Conservation (phyloP, 169 alveolate species). For the Plasmodium yoelii region DNA sequence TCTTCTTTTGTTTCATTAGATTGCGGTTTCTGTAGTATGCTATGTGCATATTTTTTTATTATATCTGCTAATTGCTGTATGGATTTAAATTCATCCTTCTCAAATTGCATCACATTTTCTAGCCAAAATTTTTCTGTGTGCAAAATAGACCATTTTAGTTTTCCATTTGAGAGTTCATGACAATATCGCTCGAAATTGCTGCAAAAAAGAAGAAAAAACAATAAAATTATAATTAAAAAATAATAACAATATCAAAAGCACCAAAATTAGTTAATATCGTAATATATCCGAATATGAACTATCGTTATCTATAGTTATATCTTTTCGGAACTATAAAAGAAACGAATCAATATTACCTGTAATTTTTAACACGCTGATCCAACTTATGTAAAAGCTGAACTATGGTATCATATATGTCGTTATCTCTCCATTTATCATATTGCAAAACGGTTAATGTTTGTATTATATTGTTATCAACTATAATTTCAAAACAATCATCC, state of each 20-base stretch:
- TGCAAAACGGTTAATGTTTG: constrained; percentile 87
- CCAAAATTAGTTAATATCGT: no score
- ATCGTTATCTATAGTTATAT: background rate
- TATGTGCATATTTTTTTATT: constrained; percentile 78
- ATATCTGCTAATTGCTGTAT: constrained; percentile 86
- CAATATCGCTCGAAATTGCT: constrained; percentile 88
- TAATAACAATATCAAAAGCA: background rate
- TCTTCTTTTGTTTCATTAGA: constrained; percentile 54
- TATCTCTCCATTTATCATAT: constrained; percentile 90
- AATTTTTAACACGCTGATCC: constrained; percentile 84
- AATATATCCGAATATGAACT: no score
- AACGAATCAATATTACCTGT: constrained; percentile 60
- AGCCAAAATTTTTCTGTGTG: constrained; percentile 91
- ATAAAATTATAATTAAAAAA: background rate
- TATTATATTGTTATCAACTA: constrained; percentile 84
- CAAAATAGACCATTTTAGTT: constrained; percentile 87
- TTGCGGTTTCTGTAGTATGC: constrained; percentile 33
- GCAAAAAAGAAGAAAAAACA: constrained; percentile 6
- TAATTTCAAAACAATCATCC: constrained; percentile 82
- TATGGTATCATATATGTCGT: constrained; percentile 87
- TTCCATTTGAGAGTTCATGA: constrained; percentile 85
- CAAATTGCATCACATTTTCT: constrained; percentile 85
- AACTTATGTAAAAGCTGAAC: constrained; percentile 84
- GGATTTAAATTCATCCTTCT: constrained; percentile 87
- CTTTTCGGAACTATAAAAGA: background rate